A percentile compares a stretch with the other conserved stretches of the same genome.
Conservation (phyloP, 768 basidiomycete species). For the Pluteus cervinus region DNA sequence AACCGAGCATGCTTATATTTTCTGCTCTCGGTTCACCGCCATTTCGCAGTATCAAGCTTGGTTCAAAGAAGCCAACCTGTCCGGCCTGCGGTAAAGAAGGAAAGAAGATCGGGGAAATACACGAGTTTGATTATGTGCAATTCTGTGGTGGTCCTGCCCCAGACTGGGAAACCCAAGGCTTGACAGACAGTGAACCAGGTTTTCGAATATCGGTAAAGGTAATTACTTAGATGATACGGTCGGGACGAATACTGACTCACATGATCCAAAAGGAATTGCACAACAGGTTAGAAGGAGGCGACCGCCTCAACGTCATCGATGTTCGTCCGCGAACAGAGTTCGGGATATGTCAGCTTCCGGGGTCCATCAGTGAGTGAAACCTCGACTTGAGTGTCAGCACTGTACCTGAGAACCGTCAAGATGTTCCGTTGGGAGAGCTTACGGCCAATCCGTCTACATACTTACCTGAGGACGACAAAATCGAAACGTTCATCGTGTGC, state of each 20-base stretch:
- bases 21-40: slow-evolving; percentile 64
- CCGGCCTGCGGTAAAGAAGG: slow-evolving; percentile 62
- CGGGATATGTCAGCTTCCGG: slow-evolving; percentile 77
- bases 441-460: slow-evolving; percentile 51
- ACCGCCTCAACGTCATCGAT: slow-evolving; percentile 53
- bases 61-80: slow-evolving; percentile 65
- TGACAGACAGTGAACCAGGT: slow-evolving; percentile 31
- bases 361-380: slow-evolving; percentile 66
- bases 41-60: slow-evolving; percentile 81
- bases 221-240: slow-evolving; percentile 2
- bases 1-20: slow-evolving; percentile 65
- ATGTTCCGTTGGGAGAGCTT: slow-evolving; percentile 65
- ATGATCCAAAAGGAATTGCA: slow-evolving; percentile 42
- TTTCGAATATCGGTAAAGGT: slow-evolving; percentile 41
- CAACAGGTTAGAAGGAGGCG: slow-evolving; percentile 22
- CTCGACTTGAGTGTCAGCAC: neutral
- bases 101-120: slow-evolving; percentile 38
- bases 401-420: slow-evolving; percentile 31
- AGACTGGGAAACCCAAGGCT: slow-evolving; percentile 58
- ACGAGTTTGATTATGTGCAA: slow-evolving; percentile 70
- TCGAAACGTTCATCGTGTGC: slow-evolving; percentile 61
- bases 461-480: slow-evolving; percentile 20
- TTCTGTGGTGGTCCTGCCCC: slow-evolving; percentile 77
- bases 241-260: slow-evolving; percentile 2
- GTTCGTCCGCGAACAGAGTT: slow-evolving; percentile 78